phyloP scores from a whole-genome alignment of 306 rosid genomes.

The Casuarina glauca region DNA sequence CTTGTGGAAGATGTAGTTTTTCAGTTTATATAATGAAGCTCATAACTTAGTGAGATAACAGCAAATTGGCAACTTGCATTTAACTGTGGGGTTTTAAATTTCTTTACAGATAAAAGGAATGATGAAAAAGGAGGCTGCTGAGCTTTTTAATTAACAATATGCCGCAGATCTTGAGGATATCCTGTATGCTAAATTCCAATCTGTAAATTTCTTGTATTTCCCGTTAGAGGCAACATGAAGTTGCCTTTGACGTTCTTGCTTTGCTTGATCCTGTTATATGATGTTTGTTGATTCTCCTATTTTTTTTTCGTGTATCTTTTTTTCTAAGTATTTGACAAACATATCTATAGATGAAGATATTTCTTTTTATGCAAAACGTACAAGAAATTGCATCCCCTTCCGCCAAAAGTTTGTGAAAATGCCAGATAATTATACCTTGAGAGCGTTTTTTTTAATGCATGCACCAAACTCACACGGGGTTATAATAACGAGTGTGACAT shows the following conservation, averaged over 20 bases:
- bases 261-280: constrained; percentile 1
- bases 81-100: constrained; percentile 6
- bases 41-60: background rate
- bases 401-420: too few species aligned
- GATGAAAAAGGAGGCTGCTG: constrained; percentile 59
- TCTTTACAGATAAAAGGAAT: constrained; percentile 53
- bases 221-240: constrained; percentile 37
- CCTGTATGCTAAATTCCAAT: background rate
- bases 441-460: too few species aligned
- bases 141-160: constrained; percentile 45
- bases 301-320: background rate
- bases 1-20: background rate
- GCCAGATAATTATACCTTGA: too few species aligned
- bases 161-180: background rate
- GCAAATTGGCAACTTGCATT: background rate
- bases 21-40: background rate
- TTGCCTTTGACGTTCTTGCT: constrained; percentile 24
- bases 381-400: too few species aligned
- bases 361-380: too few species aligned
- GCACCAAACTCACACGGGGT: too few species aligned
- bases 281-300: background rate
- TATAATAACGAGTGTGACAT: too few species aligned
- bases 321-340: background rate
- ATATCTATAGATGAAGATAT: background rate
- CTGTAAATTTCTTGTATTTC: background rate